These are phyloP conservation scores for Phaeosphaeriaceae sp. DNA, from an alignment of 2,329 filamentous ascomycete species.

Conservation along the genomic window DNA sequence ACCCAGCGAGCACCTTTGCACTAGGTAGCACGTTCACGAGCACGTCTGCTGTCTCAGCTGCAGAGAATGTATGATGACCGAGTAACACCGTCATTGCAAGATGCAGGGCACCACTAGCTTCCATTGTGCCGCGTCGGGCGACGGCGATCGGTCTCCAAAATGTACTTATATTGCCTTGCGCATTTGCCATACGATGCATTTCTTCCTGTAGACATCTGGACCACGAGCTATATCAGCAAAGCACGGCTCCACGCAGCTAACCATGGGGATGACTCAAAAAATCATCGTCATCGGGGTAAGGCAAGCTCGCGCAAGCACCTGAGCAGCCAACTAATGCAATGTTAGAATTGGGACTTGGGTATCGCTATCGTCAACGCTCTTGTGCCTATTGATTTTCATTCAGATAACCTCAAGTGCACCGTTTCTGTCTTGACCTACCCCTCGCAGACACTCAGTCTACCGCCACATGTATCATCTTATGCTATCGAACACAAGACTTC, in stretches of 20 bases:
- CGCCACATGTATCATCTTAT: slow-evolving; percentile 15
- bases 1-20: too few species aligned
- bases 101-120: slow-evolving; percentile 13
- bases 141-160: slow-evolving; percentile 9
- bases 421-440: slow-evolving; percentile 36
- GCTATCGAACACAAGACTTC: slow-evolving; percentile 27
- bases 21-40: too few species aligned
- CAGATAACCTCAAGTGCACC: slow-evolving; percentile 9
- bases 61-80: too few species aligned
- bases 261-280: slow-evolving; percentile 19
- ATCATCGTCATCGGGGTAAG: slow-evolving; percentile 36
- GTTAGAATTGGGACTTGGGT: slow-evolving; percentile 34
- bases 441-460: slow-evolving; percentile 28
- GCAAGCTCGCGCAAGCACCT: not conserved
- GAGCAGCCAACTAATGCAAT: slow-evolving; percentile 9
- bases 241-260: not conserved
- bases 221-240: not conserved
- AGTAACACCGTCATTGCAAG: slow-evolving; percentile 9
- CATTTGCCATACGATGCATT: not conserved
- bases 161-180: not conserved
- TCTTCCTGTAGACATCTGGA: not conserved
- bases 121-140: slow-evolving; percentile 29
- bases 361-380: slow-evolving; percentile 34
- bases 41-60: too few species aligned
- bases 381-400: slow-evolving; percentile 4